Evolutionary conservation across 495 filamentous ascomycete genomes (phyloP).

Genomic region (Echria macrotheca): DNA sequence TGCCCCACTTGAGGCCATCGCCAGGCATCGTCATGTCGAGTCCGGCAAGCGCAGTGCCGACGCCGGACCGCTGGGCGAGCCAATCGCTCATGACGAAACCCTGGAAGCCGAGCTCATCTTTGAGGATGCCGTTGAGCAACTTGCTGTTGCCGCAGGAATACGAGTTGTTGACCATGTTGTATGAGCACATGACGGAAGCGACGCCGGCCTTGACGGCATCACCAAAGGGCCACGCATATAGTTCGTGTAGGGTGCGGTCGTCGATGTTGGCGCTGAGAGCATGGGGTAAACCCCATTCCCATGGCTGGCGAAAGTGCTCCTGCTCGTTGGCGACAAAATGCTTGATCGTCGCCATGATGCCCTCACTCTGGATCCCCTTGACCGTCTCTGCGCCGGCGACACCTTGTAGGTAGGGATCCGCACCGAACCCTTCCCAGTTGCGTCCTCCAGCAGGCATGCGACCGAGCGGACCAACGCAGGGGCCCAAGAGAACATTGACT

Average conservation of each 20-base stretch:
- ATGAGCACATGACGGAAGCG: constrained; percentile 80
- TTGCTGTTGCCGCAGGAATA: constrained; percentile 92
- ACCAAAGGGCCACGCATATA: constrained; percentile 88
- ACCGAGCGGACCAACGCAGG: constrained; percentile 62
- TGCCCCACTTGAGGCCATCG: constrained; percentile 70
- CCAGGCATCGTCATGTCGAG: constrained; percentile 97
- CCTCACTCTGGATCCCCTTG: constrained; percentile 66
- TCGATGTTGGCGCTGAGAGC: constrained; percentile 78
- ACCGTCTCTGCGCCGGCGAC: constrained; percentile 59
- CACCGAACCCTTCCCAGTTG: constrained; percentile 75
- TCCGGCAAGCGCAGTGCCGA: constrained; percentile 73
- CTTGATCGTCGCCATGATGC: constrained; percentile 68
- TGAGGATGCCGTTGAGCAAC: constrained; percentile 84
- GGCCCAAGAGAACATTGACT: constrained; percentile 64
- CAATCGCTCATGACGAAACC: constrained; percentile 93
- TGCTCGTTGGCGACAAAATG: constrained; percentile 74
- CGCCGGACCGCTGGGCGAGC: constrained; percentile 81
- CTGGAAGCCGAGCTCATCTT: constrained; percentile 92
- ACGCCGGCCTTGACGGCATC: constrained; percentile 85
- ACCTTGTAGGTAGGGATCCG: constrained; percentile 68
- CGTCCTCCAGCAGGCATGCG: constrained; percentile 67
- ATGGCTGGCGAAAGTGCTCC: constrained; percentile 70
- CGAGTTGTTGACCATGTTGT: constrained; percentile 87
- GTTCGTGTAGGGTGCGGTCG: constrained; percentile 73
- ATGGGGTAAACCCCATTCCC: constrained; percentile 70